Percentiles rank a stretch among this genome's conserved stretches.
Evolutionary conservation across 2,329 filamentous ascomycete species (phyloP).

Genomic region (Clonostachys byssicola): DNA sequence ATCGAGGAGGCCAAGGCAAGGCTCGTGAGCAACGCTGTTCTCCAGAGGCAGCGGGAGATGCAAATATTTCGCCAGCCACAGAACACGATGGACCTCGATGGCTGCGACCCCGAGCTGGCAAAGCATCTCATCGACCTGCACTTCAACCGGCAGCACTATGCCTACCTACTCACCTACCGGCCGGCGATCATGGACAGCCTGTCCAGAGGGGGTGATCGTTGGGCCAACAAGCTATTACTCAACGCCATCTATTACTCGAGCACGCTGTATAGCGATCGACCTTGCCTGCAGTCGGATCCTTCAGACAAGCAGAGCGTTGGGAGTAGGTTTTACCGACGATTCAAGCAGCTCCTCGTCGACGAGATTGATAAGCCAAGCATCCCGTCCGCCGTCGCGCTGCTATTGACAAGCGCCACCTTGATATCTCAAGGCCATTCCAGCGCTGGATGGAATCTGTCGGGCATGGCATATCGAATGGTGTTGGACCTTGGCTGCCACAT

Average conservation of each 20-base stretch:
- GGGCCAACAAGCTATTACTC: conserved; percentile 27
- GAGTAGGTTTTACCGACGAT: conserved; percentile 27
- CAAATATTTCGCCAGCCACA: conserved; percentile 20
- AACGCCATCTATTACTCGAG: conserved; percentile 34
- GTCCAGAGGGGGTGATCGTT: conserved; percentile 23
- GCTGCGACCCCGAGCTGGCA: conserved; percentile 22
- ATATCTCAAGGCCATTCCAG: conserved; percentile 24
- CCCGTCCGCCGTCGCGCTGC: conserved; percentile 25
- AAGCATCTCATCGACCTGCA: conserved; percentile 29
- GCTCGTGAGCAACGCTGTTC: conserved; percentile 26
- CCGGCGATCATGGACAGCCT: conserved; percentile 32
- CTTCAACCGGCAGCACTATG: conserved; percentile 28
- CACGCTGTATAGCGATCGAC: conserved; percentile 28
- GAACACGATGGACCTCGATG: conserved; percentile 26
- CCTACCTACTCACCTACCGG: conserved; percentile 29
- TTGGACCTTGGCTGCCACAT: conserved; percentile 29
- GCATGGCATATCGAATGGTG: conserved; percentile 31
- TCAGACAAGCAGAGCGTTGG: conserved; percentile 25
- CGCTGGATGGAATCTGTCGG: conserved; percentile 26
- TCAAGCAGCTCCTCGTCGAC: conserved; percentile 25
- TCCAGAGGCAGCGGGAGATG: conserved; percentile 22
- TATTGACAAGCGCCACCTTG: conserved; percentile 22
- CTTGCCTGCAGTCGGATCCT: conserved; percentile 22
- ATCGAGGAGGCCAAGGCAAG: conserved; percentile 21
- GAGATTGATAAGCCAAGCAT: conserved; percentile 26